Percentiles rank a stretch among this genome's conserved stretches.
These are phyloP conservation scores for Drechslerella coelobrocha DNA, from an alignment of 2,329 filamentous ascomycete genomes.

Conservation along the genomic window DNA sequence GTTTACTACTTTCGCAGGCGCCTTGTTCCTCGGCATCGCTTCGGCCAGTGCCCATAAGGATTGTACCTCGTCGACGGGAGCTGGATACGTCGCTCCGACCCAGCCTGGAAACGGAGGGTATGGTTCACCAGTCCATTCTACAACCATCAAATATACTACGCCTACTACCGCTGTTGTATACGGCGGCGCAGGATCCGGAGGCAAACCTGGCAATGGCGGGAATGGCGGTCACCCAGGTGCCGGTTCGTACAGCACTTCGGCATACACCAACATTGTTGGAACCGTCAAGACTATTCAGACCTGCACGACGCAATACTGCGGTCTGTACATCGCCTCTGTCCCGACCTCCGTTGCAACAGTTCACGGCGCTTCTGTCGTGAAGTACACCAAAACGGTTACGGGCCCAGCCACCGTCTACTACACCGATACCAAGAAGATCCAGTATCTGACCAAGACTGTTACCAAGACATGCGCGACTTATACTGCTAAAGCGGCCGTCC, in stretches of 20 bases:
- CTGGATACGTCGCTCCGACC: neutral
- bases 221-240: conserved; percentile 3
- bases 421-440: conserved; percentile 23
- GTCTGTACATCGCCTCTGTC: neutral
- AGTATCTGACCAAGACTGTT: conserved; percentile 21
- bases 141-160: neutral
- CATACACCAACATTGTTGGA: conserved; percentile 11
- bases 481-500: conserved; percentile 12
- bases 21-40: conserved; percentile 13
- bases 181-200: neutral
- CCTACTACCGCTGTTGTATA: neutral
- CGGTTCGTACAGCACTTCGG: conserved; percentile 17
- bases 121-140: neutral
- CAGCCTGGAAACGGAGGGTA: neutral
- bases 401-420: conserved; percentile 1
- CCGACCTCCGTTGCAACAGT: conserved; percentile 15
- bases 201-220: no score
- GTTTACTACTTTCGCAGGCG: conserved; percentile 24
- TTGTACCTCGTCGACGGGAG: conserved; percentile 1
- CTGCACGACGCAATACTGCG: conserved; percentile 37
- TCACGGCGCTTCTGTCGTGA: conserved; percentile 1
- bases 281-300: conserved; percentile 34
- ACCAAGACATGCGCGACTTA: conserved; percentile 29
- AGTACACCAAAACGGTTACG: conserved; percentile 11
- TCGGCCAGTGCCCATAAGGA: conserved; percentile 1